These are phyloP conservation scores for Tardiomyces depauwii DNA, from an alignment of 1,139 yeast species.

Conservation along the genomic window DNA sequence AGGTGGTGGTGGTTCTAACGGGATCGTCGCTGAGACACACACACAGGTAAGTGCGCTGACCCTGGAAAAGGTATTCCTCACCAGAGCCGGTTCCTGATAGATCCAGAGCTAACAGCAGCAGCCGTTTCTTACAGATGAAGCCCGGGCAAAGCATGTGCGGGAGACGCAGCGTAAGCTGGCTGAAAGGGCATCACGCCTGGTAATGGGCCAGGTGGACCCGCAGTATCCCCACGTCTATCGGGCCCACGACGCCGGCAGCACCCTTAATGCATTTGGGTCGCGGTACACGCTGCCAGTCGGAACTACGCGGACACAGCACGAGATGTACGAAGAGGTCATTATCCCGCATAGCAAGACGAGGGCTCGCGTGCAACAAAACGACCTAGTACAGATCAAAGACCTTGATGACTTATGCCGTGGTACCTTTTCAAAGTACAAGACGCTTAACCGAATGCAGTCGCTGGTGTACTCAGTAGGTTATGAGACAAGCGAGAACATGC, in stretches of 20 bases:
- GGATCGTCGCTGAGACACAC: constrained; percentile 1
- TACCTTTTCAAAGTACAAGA: constrained; percentile 68
- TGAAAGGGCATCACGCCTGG: constrained; percentile 41
- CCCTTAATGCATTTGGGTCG: constrained; percentile 69
- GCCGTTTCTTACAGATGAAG: constrained; percentile 39
- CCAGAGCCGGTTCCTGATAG: too few relatives aligned
- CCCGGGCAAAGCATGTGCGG: constrained; percentile 45
- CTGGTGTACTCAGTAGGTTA: constrained; percentile 89
- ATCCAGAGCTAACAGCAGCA: constrained; percentile 1
- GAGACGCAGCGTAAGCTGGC: constrained; percentile 35
- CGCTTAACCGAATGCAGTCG: constrained; percentile 83
- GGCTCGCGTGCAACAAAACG: constrained; percentile 36
- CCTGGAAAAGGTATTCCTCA: too few relatives aligned
- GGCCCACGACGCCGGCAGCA: constrained; percentile 53
- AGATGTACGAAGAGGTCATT: constrained; percentile 69
- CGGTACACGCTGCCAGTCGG: constrained; percentile 74
- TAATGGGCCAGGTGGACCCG: constrained; percentile 36
- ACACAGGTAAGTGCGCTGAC: neutral
- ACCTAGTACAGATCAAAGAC: constrained; percentile 46
- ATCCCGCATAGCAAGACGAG: constrained; percentile 63
- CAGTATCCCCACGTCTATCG: constrained; percentile 84
- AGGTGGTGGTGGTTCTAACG: constrained; percentile 6
- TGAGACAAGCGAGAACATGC: constrained; percentile 87
- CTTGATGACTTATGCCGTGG: constrained; percentile 73
- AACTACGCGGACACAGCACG: constrained; percentile 45